Conservation (phyloP, 2,329 filamentous ascomycete species). For the Diaporthe citriasiana region DNA sequence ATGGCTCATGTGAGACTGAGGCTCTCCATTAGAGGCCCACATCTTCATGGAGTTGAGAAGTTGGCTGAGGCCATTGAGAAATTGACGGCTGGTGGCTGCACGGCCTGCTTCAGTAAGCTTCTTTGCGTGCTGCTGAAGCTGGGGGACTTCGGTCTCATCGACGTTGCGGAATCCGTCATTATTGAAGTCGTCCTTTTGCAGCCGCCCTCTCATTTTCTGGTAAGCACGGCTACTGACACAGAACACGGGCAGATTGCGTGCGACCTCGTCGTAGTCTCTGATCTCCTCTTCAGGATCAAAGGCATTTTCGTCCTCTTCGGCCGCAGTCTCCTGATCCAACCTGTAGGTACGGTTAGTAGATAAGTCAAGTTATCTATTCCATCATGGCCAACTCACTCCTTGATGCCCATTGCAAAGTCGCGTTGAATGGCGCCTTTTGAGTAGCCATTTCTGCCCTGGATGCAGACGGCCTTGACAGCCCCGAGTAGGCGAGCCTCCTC, state of each 20-base stretch:
- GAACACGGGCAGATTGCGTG: constrained; percentile 3
- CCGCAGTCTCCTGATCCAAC: background rate
- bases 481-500: background rate
- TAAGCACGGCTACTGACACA: constrained; percentile 7
- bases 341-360: background rate
- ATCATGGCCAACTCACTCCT: background rate
- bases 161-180: constrained; percentile 11
- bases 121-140: constrained; percentile 12
- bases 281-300: constrained; percentile 20
- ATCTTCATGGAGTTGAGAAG: constrained; percentile 22
- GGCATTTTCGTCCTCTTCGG: background rate
- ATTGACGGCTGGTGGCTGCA: constrained; percentile 2
- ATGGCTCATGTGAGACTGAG: background rate
- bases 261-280: constrained; percentile 6
- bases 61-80: constrained; percentile 12
- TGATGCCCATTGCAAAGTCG: constrained; percentile 16
- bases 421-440: constrained; percentile 8
- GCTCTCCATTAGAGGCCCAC: background rate
- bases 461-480: constrained; percentile 6
- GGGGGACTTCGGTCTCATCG: constrained; percentile 9
- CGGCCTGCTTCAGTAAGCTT: constrained; percentile 7
- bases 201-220: constrained; percentile 1
- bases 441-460: constrained; percentile 14
- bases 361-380: background rate
- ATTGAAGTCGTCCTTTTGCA: constrained; percentile 9